Percentiles rank a stretch among this genome's conserved stretches.
Conservation (phyloP, 345 rosid genomes). For the Tarenaya hassleriana region DNA sequence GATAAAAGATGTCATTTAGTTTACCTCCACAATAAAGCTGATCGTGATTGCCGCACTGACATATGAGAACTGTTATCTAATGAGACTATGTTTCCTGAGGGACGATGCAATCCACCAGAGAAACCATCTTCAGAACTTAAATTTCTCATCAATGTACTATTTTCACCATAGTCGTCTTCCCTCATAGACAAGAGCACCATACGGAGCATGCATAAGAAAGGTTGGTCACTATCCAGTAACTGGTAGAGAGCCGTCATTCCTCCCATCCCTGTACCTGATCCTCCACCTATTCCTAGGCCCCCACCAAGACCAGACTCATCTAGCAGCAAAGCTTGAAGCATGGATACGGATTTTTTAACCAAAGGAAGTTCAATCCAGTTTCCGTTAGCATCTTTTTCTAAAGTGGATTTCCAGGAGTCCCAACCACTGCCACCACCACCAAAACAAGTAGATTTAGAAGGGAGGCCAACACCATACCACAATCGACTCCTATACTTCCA, state of each 20-base stretch:
- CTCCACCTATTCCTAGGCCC: slow-evolving; percentile 99
- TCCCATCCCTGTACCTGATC: slow-evolving; percentile 99
- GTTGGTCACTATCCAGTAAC: slow-evolving; percentile 95
- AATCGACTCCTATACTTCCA: slow-evolving; percentile 97
- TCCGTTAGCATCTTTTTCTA: slow-evolving; percentile 91
- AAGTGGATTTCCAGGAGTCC: slow-evolving; percentile 75
- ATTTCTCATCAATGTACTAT: slow-evolving; percentile 60
- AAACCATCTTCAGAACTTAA: slow-evolving; percentile 43
- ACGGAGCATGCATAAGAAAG: slow-evolving; percentile 97
- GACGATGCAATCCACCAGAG: slow-evolving; percentile 42
- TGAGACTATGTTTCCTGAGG: slow-evolving; percentile 33
- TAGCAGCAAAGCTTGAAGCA: slow-evolving; percentile 94
- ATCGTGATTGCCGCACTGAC: slow-evolving; percentile 58
- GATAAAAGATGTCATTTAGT: slow-evolving; percentile 8
- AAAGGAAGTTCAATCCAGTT: slow-evolving; percentile 94
- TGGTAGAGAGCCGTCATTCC: slow-evolving; percentile 98
- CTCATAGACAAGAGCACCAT: slow-evolving; percentile 98
- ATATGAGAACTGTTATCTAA: slow-evolving; percentile 50
- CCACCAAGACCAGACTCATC: slow-evolving; percentile 99
- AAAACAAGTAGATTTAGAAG: slow-evolving; percentile 52
- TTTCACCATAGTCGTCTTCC: slow-evolving; percentile 85
- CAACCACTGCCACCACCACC: slow-evolving; percentile 97
- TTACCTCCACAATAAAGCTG: slow-evolving; percentile 97
- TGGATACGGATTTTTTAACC: slow-evolving; percentile 86
- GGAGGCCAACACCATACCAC: slow-evolving; percentile 92